A percentile compares a stretch with the other conserved stretches of the same genome.
phyloP scores from a whole-genome alignment of 352 stramenopile species.

The Blastocystis sp. region DNA sequence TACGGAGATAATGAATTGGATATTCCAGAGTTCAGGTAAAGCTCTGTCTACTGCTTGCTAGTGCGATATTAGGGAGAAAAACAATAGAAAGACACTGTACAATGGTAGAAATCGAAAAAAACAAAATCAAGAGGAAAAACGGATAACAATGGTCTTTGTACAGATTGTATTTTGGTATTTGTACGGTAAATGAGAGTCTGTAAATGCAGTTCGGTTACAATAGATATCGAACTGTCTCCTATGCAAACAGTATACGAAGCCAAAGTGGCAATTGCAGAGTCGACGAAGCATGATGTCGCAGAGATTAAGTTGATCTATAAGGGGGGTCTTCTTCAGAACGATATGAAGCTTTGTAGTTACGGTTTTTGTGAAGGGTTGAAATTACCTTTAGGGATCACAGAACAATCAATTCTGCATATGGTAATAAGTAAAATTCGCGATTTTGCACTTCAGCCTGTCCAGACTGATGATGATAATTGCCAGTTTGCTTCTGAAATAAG shows the following conservation, averaged over 20 bases:
- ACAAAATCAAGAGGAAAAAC: neutral
- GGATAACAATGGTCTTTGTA: neutral
- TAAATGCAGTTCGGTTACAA: neutral
- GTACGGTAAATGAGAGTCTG: constrained; percentile 14
- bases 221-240: neutral
- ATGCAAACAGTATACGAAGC: neutral
- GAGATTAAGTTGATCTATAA: constrained; percentile 25
- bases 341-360: neutral
- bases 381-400: neutral
- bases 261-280: neutral
- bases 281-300: neutral
- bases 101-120: too few relatives aligned
- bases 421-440: neutral
- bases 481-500: neutral
- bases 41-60: too few relatives aligned
- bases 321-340: constrained; percentile 10
- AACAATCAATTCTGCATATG: constrained; percentile 10
- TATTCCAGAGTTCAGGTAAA: too few relatives aligned
- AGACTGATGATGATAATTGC: neutral
- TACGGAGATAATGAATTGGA: too few relatives aligned
- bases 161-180: neutral
- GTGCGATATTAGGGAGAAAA: too few relatives aligned
- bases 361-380: neutral
- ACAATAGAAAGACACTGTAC: too few relatives aligned
- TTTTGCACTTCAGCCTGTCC: neutral